Base-by-base conservation (phyloP, 2,329 filamentous ascomycete species). In the Colletotrichum acutatum region DNA sequence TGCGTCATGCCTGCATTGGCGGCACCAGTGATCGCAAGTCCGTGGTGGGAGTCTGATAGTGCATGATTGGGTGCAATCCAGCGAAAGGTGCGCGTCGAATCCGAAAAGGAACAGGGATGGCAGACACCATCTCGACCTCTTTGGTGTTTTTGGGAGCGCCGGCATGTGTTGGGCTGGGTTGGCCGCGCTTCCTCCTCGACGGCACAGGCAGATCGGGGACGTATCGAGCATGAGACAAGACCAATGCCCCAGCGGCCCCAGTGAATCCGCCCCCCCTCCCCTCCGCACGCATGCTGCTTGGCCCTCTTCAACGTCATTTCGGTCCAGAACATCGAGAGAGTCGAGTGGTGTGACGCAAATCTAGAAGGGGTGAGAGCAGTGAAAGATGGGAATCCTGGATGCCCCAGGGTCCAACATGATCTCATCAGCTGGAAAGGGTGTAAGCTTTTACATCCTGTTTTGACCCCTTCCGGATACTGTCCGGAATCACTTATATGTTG, bases 271-370 rank as follows among this genome's bases (percentile, higher is more conserved):
- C 59, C 69, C 66, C 60, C 63, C 63, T 58, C 63, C 34, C 28
- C 56, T 53, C 67, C 61, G 53, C 67, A 61, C 67, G 56, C 70
- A 72, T 63, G 66, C 66, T 66, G 70, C 70, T 72, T 72, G 70
- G 66, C 70, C 70, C 70, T 66, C 65, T 66, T 79, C 78, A 78
- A 80, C 78, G 77, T 80, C 78, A 80, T 78, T 66, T 22, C 71
- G 72, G 69, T 74, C 71, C 68, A 74, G 71, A 71, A 70, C 71
- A 58, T 54, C 28, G 26, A 61, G 32, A 67, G 62, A 74, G 57
- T 66, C 62, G 61, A 72, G 57, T 42, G 71, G 61, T 71, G 67
- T 73, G 71, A 73, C 71, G 71, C 70, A 71, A 54, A 60, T 54
- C 54, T 19, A 12, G 61, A 61, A 56, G 71, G 53, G 59, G 65